Percentiles rank a stretch among this genome's conserved stretches.
phyloP scores from a whole-genome alignment of 805 yeast species.

The Hanseniaspora taiwanica region DNA sequence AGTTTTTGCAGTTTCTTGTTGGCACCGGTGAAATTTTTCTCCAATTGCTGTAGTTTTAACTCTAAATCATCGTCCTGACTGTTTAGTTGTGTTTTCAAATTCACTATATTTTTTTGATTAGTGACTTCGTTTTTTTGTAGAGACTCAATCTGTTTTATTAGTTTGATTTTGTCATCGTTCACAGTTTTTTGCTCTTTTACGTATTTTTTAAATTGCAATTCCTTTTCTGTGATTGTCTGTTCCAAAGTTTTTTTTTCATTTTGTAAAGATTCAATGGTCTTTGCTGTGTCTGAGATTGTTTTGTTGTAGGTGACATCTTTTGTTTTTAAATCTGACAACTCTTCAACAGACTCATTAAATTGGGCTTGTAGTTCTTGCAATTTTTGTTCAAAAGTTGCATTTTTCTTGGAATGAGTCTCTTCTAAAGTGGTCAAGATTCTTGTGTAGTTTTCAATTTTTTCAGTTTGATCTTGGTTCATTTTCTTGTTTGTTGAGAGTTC shows the following conservation, averaged over 20 bases:
- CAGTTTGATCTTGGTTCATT: constrained; percentile 16
- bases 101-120: constrained; percentile 25
- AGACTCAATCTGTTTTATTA: constrained; percentile 7
- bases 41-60: constrained; percentile 22
- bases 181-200: constrained; percentile 7
- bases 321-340: constrained; percentile 35
- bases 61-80: constrained; percentile 24
- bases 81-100: constrained; percentile 19
- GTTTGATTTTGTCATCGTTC: constrained; percentile 5
- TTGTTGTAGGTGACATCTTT: constrained; percentile 32
- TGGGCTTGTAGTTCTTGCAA: constrained; percentile 39
- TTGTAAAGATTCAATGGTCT: constrained; percentile 41
- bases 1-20: constrained; percentile 26
- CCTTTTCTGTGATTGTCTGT: constrained; percentile 25
- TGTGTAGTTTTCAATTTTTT: constrained; percentile 12
- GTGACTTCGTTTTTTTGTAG: constrained; percentile 6
- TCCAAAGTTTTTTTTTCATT: constrained; percentile 34
- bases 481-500: constrained; percentile 10
- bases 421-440: constrained; percentile 12
- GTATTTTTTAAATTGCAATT: constrained; percentile 12
- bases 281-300: constrained; percentile 29
- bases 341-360: constrained; percentile 30
- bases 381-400: constrained; percentile 27
- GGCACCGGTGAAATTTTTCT: constrained; percentile 23
- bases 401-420: constrained; percentile 9